phyloP scores from a whole-genome alignment of 306 rosid genomes.

The Cucurbita argyrosperma region DNA sequence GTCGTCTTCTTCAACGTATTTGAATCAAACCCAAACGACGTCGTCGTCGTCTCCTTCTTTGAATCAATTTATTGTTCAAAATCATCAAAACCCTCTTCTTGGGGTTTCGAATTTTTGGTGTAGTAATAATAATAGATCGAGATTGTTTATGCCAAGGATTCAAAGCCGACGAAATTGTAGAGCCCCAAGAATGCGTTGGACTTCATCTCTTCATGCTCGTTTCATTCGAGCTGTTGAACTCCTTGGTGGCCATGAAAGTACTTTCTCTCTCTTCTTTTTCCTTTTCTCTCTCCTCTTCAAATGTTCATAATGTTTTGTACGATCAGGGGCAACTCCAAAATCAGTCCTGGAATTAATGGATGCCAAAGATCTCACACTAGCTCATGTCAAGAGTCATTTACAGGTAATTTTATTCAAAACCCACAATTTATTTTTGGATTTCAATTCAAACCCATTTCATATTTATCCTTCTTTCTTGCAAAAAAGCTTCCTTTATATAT shows the following conservation, averaged over 20 bases:
- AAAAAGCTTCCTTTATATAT: neutral
- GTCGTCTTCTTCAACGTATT: slow-evolving; percentile 14
- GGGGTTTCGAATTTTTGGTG: slow-evolving; percentile 28
- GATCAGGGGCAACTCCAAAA: slow-evolving; percentile 85
- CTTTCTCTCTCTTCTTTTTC: neutral
- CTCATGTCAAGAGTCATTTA: slow-evolving; percentile 96
- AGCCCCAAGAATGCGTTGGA: slow-evolving; percentile 98
- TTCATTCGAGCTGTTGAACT: slow-evolving; percentile 85
- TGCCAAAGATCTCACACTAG: slow-evolving; percentile 87
- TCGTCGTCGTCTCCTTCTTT: neutral
- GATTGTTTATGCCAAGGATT: slow-evolving; percentile 20
- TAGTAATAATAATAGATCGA: slow-evolving; percentile 30
- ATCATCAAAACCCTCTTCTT: slow-evolving; percentile 11
- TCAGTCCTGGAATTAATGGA: slow-evolving; percentile 90
- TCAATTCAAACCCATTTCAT: neutral
- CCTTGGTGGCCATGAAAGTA: slow-evolving; percentile 97
- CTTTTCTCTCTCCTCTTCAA: neutral
- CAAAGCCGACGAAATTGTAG: slow-evolving; percentile 54
- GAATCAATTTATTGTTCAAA: neutral
- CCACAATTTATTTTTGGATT: neutral
- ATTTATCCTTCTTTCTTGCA: neutral
- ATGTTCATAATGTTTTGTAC: neutral
- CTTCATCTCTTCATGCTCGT: slow-evolving; percentile 75
- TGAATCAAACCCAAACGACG: slow-evolving; percentile 10
- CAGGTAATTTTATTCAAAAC: slow-evolving; percentile 42